Evolutionary conservation across 768 basidiomycete genomes (phyloP), one percentile per base, ranked within the genome.

Genomic region (Sarcomyxa edulis): DNA sequence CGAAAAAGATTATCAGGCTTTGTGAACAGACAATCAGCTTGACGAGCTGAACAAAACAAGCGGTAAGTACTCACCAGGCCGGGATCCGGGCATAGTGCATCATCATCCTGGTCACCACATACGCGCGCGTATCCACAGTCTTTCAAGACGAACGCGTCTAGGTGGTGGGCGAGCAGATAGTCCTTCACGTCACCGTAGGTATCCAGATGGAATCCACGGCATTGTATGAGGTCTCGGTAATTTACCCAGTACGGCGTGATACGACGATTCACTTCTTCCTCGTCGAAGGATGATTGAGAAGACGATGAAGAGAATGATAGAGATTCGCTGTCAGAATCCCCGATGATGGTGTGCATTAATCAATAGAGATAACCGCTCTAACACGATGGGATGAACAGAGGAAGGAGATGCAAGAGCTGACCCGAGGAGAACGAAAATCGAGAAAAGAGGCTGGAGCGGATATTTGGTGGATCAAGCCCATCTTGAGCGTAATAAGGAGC

Each of bases 1-100:
- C 84, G 73, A 56, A 88, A 88, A 27, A 88, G 60, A 51, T 79
- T 77, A 42, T 83, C 84, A 31, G 74, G 82, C 85, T 87, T 43
- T 23, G 10, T 24, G 32, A 14, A 35, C 28, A 32, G 33, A 22
- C n/a, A 34, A 44, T 23, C 21, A 22, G 26, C 23, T 18, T 21
- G 28, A 25, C 18, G 31, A 20, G 36, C 10, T 20, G n/a, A 29
- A 11, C 7, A 27, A 27, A 21, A n/a, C 7, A 4, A 41, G 23
- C n/a, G n/a, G 14, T 21, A 32, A 19, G 31, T 16, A 68, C 78
- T 51, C 44, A 86, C 85, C 58, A 87, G 59, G 28, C 85, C 83
- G 22, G 76, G 69, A 49, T 88, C 85, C 35, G 72, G 79, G 57
- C 81, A 87, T 6, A 88, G 64, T 4, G 72, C 75, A 46, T 72